Percentiles rank a stretch among this genome's conserved stretches.
phyloP scores from a whole-genome alignment of 257 asterid genomes.

The Paulownia fortunei region DNA sequence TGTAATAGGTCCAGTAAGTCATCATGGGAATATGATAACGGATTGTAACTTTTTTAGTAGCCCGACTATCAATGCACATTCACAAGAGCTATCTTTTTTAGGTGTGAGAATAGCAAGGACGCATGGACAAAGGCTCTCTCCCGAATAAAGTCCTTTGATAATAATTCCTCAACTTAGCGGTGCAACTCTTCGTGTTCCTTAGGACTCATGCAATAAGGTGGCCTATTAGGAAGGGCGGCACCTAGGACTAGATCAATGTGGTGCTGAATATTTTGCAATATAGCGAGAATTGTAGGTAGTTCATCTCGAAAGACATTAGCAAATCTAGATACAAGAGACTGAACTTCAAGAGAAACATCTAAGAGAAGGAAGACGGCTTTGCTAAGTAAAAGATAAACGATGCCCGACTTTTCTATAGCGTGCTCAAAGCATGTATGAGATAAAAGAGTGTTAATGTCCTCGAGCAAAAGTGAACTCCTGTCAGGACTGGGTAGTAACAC shows the following conservation, averaged over 20 bases:
- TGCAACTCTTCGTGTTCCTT: neutral
- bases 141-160: neutral
- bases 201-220: constrained; percentile 3
- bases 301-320: too few relatives aligned
- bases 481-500: too few relatives aligned
- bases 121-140: neutral
- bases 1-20: neutral
- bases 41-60: neutral
- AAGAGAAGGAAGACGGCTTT: too few relatives aligned
- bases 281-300: too few relatives aligned
- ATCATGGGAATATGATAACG: neutral
- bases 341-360: too few relatives aligned
- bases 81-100: neutral
- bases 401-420: too few relatives aligned
- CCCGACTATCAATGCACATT: neutral
- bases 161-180: neutral
- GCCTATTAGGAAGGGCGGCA: neutral
- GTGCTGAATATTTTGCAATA: too few relatives aligned
- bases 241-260: neutral
- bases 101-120: neutral
- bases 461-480: too few relatives aligned
- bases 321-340: too few relatives aligned
- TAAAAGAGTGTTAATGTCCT: too few relatives aligned
- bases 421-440: too few relatives aligned
- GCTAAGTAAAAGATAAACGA: too few relatives aligned